Evolutionary conservation across 345 rosid genomes (phyloP), one percentile per base, ranked within the genome.

Genomic region (Brassica incana): DNA sequence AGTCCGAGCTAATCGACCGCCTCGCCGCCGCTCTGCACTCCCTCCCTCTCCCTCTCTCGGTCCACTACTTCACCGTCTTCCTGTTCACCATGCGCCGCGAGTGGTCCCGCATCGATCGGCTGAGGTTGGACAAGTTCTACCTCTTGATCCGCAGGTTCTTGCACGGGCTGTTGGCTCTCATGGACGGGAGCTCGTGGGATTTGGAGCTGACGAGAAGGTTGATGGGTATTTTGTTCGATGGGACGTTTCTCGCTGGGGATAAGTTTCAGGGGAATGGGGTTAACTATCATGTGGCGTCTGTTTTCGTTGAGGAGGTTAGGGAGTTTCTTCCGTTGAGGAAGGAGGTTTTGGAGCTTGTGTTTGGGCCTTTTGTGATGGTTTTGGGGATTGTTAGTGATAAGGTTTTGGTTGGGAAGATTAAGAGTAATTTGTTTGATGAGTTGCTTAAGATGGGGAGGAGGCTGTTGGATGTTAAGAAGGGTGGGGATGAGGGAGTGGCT

Each of bases 41-140:
- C 3, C 91, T 95, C 54, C 84, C 84, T 30, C 74, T 84, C 1
- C 82, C 87, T 33, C 73, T 95, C 6, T 38, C 93, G n/a, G 8
- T 85, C 5, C 89, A 87, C 8, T 95, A 89, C 84, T 89, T 93
- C 85, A 84, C 90, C 25, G 87, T 84, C 10, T 95, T 95, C 79
- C 71, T 93, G 52, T 85, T 91, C 80, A 93, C 97, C 38, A 89
- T 95, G 92, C 97, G 99, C 40, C 92, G 97, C 7, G 94, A 95
- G 87, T 95, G 99, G 99, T 75, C 87, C 2, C 95, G 99, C 29
- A 91, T 95, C 67, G 99, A 95, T 70, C 33, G 80, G 1, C 89
- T 91, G 71, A 87, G 97, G 83, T 85, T 95, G 67, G 99, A 95
- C 77, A 95, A 95, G 83, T 95, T 93, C 30, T 93, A 93, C 74